Evolutionary conservation across 805 yeast species (phyloP).

Genomic region (Myxozyma sirexii): DNA sequence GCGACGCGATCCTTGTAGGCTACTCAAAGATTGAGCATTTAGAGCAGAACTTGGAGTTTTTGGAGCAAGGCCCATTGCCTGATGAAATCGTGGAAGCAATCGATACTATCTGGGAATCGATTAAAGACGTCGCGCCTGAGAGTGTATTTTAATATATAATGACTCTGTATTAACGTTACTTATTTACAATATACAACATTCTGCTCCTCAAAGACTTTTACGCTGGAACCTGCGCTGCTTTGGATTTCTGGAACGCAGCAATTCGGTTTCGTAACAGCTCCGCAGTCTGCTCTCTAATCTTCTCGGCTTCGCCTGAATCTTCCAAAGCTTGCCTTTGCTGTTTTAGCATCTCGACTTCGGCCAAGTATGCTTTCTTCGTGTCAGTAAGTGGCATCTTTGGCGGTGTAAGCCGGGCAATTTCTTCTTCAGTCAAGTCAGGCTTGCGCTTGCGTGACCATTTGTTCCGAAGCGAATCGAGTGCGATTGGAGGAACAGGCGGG

Average conservation of each 20-base stretch:
- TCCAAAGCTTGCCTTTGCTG: neutral
- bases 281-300: slow-evolving; percentile 13
- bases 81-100: slow-evolving; percentile 32
- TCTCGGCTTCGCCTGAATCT: slow-evolving; percentile 10
- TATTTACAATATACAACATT: neutral
- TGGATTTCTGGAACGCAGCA: neutral
- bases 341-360: slow-evolving; percentile 6
- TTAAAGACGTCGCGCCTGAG: slow-evolving; percentile 35
- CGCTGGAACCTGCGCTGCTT: neutral
- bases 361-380: slow-evolving; percentile 14
- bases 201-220: neutral
- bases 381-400: slow-evolving; percentile 31
- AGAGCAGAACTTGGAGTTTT: slow-evolving; percentile 22
- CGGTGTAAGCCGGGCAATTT: slow-evolving; percentile 28
- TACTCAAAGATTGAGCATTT: slow-evolving; percentile 19
- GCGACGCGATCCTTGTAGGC: slow-evolving; percentile 25
- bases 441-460: slow-evolving; percentile 67
- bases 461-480: slow-evolving; percentile 71
- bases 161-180: too few species aligned
- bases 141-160: neutral
- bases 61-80: slow-evolving; percentile 36
- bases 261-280: neutral
- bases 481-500: slow-evolving; percentile 70
- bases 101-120: slow-evolving; percentile 35
- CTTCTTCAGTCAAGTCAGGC: slow-evolving; percentile 29